Percentiles rank a stretch among this genome's conserved stretches.
Conservation (phyloP, 108 stramenopile genomes). For the Skeletonema menzelii region DNA sequence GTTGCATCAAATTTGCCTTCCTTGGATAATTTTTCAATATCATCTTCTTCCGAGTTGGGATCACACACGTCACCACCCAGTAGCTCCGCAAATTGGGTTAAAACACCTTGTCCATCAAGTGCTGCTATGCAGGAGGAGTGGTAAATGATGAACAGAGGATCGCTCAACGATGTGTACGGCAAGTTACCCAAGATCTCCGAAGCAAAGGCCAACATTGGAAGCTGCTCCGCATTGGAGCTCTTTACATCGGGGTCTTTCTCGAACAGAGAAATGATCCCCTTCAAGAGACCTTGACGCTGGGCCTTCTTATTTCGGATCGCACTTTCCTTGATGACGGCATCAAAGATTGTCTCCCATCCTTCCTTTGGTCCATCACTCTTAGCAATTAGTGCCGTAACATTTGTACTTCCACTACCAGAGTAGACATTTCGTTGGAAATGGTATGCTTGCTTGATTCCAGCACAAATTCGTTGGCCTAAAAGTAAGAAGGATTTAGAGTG, state of each 20-base stretch:
- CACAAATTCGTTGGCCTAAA: slow-evolving; percentile 53
- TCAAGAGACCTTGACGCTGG: slow-evolving; percentile 73
- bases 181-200: slow-evolving; percentile 83
- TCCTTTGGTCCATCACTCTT: slow-evolving; percentile 37
- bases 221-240: slow-evolving; percentile 34
- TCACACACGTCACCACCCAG: slow-evolving; percentile 65
- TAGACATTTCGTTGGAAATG: slow-evolving; percentile 72
- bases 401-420: slow-evolving; percentile 32
- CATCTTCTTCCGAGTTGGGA: slow-evolving; percentile 65
- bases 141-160: slow-evolving; percentile 80
- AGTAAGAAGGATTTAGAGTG: neutral
- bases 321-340: slow-evolving; percentile 70
- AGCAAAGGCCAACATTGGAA: slow-evolving; percentile 70
- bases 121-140: slow-evolving; percentile 58
- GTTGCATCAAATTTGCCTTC: slow-evolving; percentile 46
- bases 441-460: slow-evolving; percentile 75
- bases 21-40: slow-evolving; percentile 58
- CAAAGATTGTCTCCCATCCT: slow-evolving; percentile 78
- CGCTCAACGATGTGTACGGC: slow-evolving; percentile 68
- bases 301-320: slow-evolving; percentile 66
- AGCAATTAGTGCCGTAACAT: slow-evolving; percentile 63
- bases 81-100: slow-evolving; percentile 63
- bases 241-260: slow-evolving; percentile 32
- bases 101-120: slow-evolving; percentile 60
- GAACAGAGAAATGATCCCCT: slow-evolving; percentile 41